A percentile compares a stretch with the other conserved stretches of the same genome.
These are phyloP conservation scores for Plicaturopsis crispa DNA, from an alignment of 768 basidiomycete species.

Conservation along the genomic window DNA sequence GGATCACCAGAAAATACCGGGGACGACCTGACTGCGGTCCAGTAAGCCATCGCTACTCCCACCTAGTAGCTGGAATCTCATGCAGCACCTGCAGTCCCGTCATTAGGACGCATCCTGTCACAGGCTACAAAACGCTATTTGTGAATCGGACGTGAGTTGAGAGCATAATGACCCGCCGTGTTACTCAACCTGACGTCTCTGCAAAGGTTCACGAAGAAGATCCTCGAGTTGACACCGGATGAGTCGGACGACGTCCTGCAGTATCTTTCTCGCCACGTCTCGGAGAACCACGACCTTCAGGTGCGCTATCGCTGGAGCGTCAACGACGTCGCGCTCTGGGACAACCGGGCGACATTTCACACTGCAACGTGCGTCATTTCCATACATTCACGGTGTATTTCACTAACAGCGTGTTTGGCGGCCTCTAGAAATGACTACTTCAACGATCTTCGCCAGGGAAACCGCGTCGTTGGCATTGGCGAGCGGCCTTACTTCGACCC, in stretches of 20 bases:
- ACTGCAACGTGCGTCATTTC: constrained; percentile 26
- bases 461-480: constrained; percentile 46
- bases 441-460: constrained; percentile 31
- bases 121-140: constrained; percentile 49
- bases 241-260: constrained; percentile 44
- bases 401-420: no score
- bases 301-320: constrained; percentile 43
- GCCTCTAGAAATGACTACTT: constrained; percentile 22
- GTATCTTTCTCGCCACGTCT: constrained; percentile 41
- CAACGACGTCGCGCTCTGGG: constrained; percentile 56
- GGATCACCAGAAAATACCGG: constrained; percentile 50
- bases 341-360: constrained; percentile 46
- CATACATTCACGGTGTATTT: no score
- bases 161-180: neutral
- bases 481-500: constrained; percentile 46
- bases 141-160: constrained; percentile 40
- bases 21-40: constrained; percentile 37
- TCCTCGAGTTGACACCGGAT: constrained; percentile 43
- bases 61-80: neutral
- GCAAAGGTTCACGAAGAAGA: constrained; percentile 44
- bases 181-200: neutral
- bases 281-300: constrained; percentile 49
- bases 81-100: constrained; percentile 23
- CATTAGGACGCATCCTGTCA: constrained; percentile 51
- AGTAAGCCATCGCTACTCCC: constrained; percentile 12